Evolutionary conservation across 2,329 filamentous ascomycete genomes (phyloP).

Genomic region (Claviceps fusiformis): DNA sequence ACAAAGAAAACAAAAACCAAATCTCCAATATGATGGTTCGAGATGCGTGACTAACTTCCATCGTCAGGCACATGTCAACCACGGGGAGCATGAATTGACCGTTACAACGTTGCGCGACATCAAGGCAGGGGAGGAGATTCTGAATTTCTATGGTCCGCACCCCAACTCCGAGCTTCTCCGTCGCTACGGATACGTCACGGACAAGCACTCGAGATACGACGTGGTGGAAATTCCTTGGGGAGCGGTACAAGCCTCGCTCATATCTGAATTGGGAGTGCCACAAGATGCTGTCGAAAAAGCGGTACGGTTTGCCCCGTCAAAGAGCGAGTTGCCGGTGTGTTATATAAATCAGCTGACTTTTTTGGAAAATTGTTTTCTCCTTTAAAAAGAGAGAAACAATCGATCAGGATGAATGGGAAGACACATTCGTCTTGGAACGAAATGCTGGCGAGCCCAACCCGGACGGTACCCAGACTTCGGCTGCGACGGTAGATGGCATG

Average conservation of each 20-base stretch:
- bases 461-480: constrained; percentile 28
- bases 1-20: not conserved
- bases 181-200: constrained; percentile 77
- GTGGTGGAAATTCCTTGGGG: constrained; percentile 64
- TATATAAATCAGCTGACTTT: not conserved
- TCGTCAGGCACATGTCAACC: constrained; percentile 37
- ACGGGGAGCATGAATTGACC: constrained; percentile 42
- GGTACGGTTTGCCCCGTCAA: constrained; percentile 21
- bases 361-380: not conserved
- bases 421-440: constrained; percentile 56
- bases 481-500: constrained; percentile 25
- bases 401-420: constrained; percentile 56
- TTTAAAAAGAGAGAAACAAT: constrained; percentile 24
- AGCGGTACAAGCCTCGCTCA: constrained; percentile 35
- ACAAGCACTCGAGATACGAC: constrained; percentile 64
- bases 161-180: constrained; percentile 71
- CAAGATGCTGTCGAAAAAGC: constrained; percentile 26
- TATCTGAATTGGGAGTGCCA: constrained; percentile 23
- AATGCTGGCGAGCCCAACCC: constrained; percentile 37
- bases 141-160: constrained; percentile 81
- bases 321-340: not conserved
- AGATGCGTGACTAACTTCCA: not conserved
- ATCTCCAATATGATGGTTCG: no score
- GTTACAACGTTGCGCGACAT: constrained; percentile 62
- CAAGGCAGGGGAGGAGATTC: constrained; percentile 57